Percentiles rank a stretch among this genome's conserved stretches.
These are phyloP conservation scores for Friedmanniomyces simplex DNA, from an alignment of 495 filamentous ascomycete species.

Conservation along the genomic window DNA sequence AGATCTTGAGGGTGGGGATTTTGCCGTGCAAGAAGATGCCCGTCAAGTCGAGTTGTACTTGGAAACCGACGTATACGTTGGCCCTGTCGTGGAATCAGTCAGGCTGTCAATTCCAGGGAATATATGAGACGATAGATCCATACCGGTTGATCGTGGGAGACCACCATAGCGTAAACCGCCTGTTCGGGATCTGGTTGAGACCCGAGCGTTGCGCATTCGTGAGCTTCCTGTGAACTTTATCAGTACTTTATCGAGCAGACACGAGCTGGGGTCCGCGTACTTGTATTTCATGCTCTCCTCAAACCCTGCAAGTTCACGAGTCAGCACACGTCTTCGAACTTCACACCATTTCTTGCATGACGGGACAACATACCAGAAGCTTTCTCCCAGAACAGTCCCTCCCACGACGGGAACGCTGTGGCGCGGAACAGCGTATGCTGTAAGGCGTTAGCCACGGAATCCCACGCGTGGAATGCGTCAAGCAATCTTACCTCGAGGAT, in stretches of 20 bases:
- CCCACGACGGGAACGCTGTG: conserved; percentile 97
- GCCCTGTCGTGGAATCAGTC: conserved; percentile 38
- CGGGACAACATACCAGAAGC: conserved; percentile 34
- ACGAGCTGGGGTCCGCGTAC: not conserved
- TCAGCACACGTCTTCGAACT: not conserved
- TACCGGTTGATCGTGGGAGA: conserved; percentile 31
- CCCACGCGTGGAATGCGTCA: not conserved
- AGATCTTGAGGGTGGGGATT: conserved; percentile 97
- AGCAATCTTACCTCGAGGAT: conserved; percentile 56
- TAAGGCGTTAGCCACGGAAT: not conserved
- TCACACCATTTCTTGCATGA: too few relatives aligned
- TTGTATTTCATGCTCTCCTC: conserved; percentile 61
- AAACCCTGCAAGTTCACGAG: conserved; percentile 31
- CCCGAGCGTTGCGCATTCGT: conserved; percentile 97
- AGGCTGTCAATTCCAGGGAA: conserved; percentile 43
- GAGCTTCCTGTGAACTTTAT: conserved; percentile 73
- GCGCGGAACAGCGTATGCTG: conserved; percentile 88
- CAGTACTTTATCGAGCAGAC: not conserved
- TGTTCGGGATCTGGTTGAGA: conserved; percentile 99
- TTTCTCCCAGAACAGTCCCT: conserved; percentile 97
- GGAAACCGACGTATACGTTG: conserved; percentile 91
- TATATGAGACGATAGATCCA: conserved; percentile 23
- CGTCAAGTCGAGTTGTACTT: conserved; percentile 95
- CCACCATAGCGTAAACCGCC: conserved; percentile 99
- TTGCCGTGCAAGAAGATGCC: conserved; percentile 99